Conservation (phyloP, 2,329 filamentous ascomycete species). For the Trichoderma oligosporum region DNA sequence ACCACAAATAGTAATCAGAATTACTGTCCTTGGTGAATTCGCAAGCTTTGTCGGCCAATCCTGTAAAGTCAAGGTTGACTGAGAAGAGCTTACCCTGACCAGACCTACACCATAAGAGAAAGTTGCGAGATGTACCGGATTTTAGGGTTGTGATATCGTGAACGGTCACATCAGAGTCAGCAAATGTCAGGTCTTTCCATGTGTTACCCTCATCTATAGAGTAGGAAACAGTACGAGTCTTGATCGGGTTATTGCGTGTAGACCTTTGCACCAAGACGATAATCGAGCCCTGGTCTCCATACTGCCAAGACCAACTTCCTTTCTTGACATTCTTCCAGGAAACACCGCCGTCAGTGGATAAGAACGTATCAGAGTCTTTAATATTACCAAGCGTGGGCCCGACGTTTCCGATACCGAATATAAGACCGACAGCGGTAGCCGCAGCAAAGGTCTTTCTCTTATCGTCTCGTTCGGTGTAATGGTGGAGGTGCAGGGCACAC, state of each 20-base stretch:
- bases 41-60: constrained; percentile 71
- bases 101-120: constrained; percentile 77
- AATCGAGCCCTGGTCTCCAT: constrained; percentile 90
- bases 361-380: constrained; percentile 80
- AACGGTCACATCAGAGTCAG: constrained; percentile 66
- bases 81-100: constrained; percentile 60
- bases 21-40: constrained; percentile 59
- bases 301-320: constrained; percentile 88
- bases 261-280: constrained; percentile 79
- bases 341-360: constrained; percentile 86
- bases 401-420: constrained; percentile 91
- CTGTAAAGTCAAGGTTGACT: constrained; percentile 84
- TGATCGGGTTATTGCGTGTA: constrained; percentile 62
- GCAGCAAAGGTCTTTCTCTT: constrained; percentile 84
- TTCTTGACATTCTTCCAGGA: constrained; percentile 83
- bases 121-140: constrained; percentile 85
- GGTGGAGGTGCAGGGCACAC: constrained; percentile 88
- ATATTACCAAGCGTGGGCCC: constrained; percentile 63
- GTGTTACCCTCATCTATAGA: constrained; percentile 74
- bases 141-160: constrained; percentile 82
- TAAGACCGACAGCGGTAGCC: constrained; percentile 78
- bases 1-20: constrained; percentile 80
- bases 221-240: constrained; percentile 68
- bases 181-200: constrained; percentile 75
- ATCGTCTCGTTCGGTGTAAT: constrained; percentile 87